phyloP scores from a whole-genome alignment of 2,329 filamentous ascomycete species.

The Ophiocordyceps camponoti-floridani region DNA sequence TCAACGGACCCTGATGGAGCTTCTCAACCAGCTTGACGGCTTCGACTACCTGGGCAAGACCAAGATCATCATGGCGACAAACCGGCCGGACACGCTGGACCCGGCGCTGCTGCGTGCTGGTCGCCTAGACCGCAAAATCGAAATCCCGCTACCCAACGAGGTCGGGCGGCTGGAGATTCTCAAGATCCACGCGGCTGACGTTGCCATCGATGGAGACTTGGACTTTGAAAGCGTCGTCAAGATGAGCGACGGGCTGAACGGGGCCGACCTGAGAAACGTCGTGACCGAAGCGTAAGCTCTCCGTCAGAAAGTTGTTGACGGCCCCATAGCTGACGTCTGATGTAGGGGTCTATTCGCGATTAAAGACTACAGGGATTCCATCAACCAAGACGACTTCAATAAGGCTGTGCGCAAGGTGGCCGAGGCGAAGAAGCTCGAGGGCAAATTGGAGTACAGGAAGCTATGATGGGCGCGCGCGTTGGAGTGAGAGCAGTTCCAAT shows the following conservation, averaged over 20 bases:
- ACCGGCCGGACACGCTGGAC: slow-evolving; percentile 89
- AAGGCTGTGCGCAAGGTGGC: slow-evolving; percentile 96
- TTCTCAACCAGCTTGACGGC: slow-evolving; percentile 94
- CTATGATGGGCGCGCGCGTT: slow-evolving; percentile 31
- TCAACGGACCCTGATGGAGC: slow-evolving; percentile 94
- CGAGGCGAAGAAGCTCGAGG: slow-evolving; percentile 95
- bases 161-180: slow-evolving; percentile 90
- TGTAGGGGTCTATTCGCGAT: slow-evolving; percentile 82
- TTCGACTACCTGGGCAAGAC: slow-evolving; percentile 99
- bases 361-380: slow-evolving; percentile 90
- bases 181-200: slow-evolving; percentile 85
- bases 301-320: too few relatives aligned
- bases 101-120: slow-evolving; percentile 83
- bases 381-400: slow-evolving; percentile 99
- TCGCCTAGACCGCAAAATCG: slow-evolving; percentile 90
- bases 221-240: slow-evolving; percentile 99
- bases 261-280: slow-evolving; percentile 91
- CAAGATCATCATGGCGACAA: slow-evolving; percentile 99
- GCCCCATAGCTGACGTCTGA: background rate
- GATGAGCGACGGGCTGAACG: slow-evolving; percentile 98
- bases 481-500: too few relatives aligned
- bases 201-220: slow-evolving; percentile 82
- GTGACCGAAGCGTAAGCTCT: slow-evolving; percentile 85
- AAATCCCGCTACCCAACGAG: slow-evolving; percentile 93
- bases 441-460: slow-evolving; percentile 96